Evolutionary conservation across 176 grass and related monocot genomes (phyloP).

Genomic region (Oropetium thomaeum): DNA sequence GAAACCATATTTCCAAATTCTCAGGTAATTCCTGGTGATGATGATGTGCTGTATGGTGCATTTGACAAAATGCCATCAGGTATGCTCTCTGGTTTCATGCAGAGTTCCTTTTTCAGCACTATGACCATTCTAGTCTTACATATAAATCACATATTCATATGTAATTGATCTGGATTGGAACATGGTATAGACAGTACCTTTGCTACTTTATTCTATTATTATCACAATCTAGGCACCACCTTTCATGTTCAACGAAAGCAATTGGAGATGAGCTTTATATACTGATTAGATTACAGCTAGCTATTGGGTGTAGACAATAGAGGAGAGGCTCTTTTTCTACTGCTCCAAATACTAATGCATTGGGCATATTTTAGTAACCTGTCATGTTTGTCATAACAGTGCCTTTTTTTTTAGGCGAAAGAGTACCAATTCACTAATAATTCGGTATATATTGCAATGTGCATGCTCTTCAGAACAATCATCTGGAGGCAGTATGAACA

Average conservation of each 20-base stretch:
- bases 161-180: neutral
- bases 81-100: neutral
- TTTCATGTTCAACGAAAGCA: neutral
- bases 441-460: neutral
- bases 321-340: too few relatives aligned
- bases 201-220: neutral
- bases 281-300: neutral
- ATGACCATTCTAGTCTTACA: neutral
- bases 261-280: neutral
- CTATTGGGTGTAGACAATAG: neutral
- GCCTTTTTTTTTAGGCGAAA: neutral
- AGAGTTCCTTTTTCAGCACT: neutral
- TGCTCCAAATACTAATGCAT: neutral
- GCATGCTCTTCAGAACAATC: neutral
- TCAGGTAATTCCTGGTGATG: constrained; percentile 39
- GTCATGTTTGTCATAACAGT: too few relatives aligned
- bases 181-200: neutral
- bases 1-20: neutral
- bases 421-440: neutral
- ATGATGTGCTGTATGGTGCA: constrained; percentile 34
- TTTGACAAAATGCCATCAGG: constrained; percentile 34
- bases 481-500: too few relatives aligned
- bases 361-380: neutral
- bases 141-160: constrained; percentile 14
- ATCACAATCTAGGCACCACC: neutral